These are phyloP conservation scores for Zea luxurians DNA, from an alignment of 176 grass and related monocot species.

Conservation along the genomic window DNA sequence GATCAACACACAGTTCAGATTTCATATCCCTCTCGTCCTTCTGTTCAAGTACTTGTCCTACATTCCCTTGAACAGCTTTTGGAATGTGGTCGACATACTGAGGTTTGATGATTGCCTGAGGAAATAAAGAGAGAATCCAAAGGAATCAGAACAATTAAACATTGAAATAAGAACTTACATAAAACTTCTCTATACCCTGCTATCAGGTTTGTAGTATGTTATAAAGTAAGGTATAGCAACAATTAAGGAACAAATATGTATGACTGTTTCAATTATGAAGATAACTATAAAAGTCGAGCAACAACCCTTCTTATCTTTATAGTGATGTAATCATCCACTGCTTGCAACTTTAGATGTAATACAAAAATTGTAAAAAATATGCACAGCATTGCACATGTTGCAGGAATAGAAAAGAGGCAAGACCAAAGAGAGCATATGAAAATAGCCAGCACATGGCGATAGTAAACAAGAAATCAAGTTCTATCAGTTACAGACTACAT, in stretches of 20 bases:
- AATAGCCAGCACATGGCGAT: neutral
- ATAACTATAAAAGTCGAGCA: neutral
- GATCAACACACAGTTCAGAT: constrained; percentile 64
- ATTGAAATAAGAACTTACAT: neutral
- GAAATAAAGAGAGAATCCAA: constrained; percentile 18
- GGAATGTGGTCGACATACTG: constrained; percentile 96
- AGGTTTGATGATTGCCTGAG: constrained; percentile 90
- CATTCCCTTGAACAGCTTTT: constrained; percentile 84
- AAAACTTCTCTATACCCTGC: neutral
- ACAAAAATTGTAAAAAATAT: neutral
- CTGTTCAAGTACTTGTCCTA: constrained; percentile 69
- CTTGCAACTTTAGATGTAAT: constrained; percentile 2
- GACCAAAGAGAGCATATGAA: neutral
- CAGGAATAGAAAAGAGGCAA: neutral
- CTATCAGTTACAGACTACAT: neutral
- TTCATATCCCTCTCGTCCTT: constrained; percentile 84
- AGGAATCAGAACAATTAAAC: constrained; percentile 26
- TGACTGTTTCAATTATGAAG: neutral
- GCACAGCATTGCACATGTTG: neutral
- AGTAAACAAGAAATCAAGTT: constrained; percentile 12
- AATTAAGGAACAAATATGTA: neutral
- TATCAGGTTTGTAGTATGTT: neutral
- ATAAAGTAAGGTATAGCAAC: constrained; percentile 5
- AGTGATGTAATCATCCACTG: neutral
- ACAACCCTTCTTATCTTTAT: neutral